phyloP scores from a whole-genome alignment of 108 stramenopile species.

The Cyclotella baltica region DNA sequence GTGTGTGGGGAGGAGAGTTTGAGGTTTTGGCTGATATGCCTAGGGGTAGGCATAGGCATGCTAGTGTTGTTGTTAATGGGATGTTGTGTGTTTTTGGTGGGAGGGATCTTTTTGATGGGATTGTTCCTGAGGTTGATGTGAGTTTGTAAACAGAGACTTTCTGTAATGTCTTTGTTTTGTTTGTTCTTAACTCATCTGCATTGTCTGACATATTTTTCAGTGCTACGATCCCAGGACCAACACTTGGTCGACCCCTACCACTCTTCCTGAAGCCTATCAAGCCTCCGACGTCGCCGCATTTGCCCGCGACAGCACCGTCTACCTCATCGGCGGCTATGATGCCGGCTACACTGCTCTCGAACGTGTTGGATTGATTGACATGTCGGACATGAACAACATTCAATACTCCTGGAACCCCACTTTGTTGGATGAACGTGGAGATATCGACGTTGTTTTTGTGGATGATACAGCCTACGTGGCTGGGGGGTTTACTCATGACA shows the following conservation, averaged over 20 bases:
- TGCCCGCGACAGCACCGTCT: conserved; percentile 31
- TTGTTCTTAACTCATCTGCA: neutral
- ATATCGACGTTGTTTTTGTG: conserved; percentile 44
- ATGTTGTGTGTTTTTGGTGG: conserved; percentile 63
- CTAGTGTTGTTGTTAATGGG: conserved; percentile 38
- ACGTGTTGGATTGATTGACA: conserved; percentile 31
- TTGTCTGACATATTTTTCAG: neutral
- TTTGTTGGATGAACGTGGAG: conserved; percentile 57
- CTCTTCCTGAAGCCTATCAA: conserved; percentile 40
- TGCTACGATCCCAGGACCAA: conserved; percentile 61
- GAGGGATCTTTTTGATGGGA: conserved; percentile 44
- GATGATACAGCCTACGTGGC: conserved; percentile 49
- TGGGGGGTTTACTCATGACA: conserved; percentile 69
- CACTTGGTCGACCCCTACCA: conserved; percentile 59
- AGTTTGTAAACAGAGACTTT: neutral
- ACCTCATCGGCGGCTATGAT: conserved; percentile 72
- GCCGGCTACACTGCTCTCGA: conserved; percentile 46
- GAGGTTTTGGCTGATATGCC: conserved; percentile 52
- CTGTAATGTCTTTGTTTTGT: neutral
- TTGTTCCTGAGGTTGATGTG: conserved; percentile 64
- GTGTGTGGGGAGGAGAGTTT: conserved; percentile 37
- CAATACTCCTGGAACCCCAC: conserved; percentile 33
- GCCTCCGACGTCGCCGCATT: conserved; percentile 63
- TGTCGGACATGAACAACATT: conserved; percentile 24
- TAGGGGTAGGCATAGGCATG: conserved; percentile 62